A percentile compares a stretch with the other conserved stretches of the same genome.
Evolutionary conservation across 768 basidiomycete genomes (phyloP).

Genomic region (Lentinus tigrinus): DNA sequence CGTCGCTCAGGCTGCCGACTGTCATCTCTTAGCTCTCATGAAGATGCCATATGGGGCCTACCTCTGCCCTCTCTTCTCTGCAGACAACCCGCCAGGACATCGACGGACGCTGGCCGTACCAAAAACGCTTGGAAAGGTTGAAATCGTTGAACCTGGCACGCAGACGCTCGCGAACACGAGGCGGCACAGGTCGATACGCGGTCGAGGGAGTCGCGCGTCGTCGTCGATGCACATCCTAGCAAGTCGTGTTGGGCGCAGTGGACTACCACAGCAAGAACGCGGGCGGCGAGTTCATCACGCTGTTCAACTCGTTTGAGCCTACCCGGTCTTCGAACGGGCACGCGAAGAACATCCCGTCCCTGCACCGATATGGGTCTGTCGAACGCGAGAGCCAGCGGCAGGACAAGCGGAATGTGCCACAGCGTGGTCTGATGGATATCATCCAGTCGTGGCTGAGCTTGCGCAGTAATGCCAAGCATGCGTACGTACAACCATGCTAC

Average conservation of each 20-base stretch:
- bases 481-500: slow-evolving; percentile 34
- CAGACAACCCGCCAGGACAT: no score
- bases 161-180: neutral
- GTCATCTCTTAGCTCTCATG: no score
- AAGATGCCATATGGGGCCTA: no score
- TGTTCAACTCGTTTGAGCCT: slow-evolving; percentile 69
- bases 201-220: slow-evolving; percentile 13
- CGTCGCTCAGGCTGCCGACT: no score
- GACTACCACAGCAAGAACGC: slow-evolving; percentile 68
- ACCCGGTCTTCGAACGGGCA: slow-evolving; percentile 41
- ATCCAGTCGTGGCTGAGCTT: slow-evolving; percentile 45
- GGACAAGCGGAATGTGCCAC: slow-evolving; percentile 58
- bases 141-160: no score
- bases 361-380: slow-evolving; percentile 65
- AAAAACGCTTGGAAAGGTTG: no score
- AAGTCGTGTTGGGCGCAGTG: slow-evolving; percentile 65
- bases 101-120: no score
- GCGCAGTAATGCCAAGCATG: slow-evolving; percentile 32
- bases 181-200: slow-evolving; percentile 4
- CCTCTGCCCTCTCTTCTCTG: no score
- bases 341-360: slow-evolving; percentile 51
- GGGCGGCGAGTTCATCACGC: slow-evolving; percentile 64
- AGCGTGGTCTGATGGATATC: slow-evolving; percentile 55
- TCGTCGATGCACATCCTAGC: slow-evolving; percentile 41
- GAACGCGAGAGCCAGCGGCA: slow-evolving; percentile 46